Evolutionary conservation across 345 rosid species (phyloP).

Genomic region (Xanthoceras sorbifolium): DNA sequence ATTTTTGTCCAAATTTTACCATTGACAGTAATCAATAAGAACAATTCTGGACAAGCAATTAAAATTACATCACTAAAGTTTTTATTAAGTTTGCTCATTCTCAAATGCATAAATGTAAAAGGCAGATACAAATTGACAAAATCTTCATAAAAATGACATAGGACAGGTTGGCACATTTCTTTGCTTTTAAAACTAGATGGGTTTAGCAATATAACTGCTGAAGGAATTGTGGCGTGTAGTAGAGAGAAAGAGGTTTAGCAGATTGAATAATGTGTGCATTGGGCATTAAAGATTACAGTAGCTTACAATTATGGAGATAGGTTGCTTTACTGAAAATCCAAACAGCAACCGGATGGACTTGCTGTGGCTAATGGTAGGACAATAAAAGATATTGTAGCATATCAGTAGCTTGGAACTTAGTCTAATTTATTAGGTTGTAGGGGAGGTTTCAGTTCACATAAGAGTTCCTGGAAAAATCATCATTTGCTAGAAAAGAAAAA

Average conservation of each 20-base stretch:
- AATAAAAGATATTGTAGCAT: neutral
- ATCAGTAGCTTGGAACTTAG: neutral
- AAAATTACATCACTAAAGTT: neutral
- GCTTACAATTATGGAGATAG: neutral
- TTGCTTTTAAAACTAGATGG: neutral
- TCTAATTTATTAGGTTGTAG: no score
- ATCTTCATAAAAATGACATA: neutral
- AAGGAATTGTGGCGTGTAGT: neutral
- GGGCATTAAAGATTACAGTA: neutral
- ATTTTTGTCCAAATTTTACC: neutral
- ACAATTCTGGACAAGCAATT: neutral
- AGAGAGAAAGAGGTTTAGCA: no score
- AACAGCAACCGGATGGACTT: neutral
- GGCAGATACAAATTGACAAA: neutral
- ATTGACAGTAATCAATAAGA: neutral
- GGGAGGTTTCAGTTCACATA: no score
- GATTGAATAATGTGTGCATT: neutral
- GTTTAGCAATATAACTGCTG: neutral
- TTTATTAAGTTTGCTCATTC: neutral
- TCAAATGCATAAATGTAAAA: neutral
- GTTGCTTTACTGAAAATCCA: neutral
- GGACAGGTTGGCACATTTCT: neutral
- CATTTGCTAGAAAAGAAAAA: no score
- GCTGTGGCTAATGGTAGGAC: neutral
- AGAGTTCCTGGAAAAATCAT: no score